These are phyloP conservation scores for Blastobotrys capitulatus DNA, from an alignment of 1,139 yeast genomes.

Conservation along the genomic window DNA sequence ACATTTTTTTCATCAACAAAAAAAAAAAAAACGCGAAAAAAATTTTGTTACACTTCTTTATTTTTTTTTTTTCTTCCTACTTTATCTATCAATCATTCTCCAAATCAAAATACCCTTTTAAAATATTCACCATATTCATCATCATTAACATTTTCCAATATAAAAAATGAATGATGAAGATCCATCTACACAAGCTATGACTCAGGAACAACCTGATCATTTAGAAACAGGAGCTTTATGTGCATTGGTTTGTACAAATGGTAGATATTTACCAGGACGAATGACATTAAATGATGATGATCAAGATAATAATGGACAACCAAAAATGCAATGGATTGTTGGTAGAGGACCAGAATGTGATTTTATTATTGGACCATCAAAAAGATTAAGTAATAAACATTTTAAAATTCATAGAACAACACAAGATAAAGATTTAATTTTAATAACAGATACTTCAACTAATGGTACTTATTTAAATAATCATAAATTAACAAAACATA, in stretches of 20 bases:
- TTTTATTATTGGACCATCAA: conserved; percentile 56
- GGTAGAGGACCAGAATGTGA: conserved; percentile 68
- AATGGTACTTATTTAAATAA: conserved; percentile 89
- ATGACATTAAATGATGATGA: conserved; percentile 2
- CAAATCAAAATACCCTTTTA: no score
- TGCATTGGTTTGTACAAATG: conserved; percentile 12
- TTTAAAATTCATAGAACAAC: conserved; percentile 39
- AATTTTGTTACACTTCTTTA: background rate
- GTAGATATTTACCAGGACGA: conserved; percentile 8
- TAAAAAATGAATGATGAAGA: conserved; percentile 10
- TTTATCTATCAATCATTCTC: no score
- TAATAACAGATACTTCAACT: conserved; percentile 42
- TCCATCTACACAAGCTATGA: conserved; percentile 14
- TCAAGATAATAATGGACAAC: background rate
- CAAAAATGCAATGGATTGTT: conserved; percentile 50
- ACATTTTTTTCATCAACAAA: no score
- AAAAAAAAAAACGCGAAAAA: background rate
- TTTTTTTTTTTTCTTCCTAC: background rate
- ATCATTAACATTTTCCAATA: no score
- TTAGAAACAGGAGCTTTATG: conserved; percentile 12
- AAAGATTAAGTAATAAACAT: conserved; percentile 73
- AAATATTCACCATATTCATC: background rate
- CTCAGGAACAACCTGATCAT: conserved; percentile 12
- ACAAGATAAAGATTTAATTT: conserved; percentile 19
- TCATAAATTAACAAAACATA: conserved; percentile 65